Evolutionary conservation across 306 rosid species (phyloP), one percentile per base, ranked within the genome.

Genomic region (Cucumis hystrix): DNA sequence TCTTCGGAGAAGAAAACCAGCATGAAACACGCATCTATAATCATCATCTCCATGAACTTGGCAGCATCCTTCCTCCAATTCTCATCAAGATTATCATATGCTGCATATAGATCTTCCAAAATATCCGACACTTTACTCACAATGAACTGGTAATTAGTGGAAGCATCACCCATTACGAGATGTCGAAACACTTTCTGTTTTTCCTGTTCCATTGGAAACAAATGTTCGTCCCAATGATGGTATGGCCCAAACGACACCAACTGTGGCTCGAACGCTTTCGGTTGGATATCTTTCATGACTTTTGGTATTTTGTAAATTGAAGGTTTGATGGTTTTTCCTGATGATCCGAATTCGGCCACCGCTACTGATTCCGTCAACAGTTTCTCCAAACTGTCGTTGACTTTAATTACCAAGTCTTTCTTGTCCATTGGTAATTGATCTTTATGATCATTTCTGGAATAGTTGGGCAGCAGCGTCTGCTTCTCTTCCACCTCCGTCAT

Each of bases 11-110:
- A 0, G 40, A 88, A 74, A 76, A 82, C 87, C 51, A 86, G 72
- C 83, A 88, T 68, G 79, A 90, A 90, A 84, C 89, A 86, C 1
- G 88, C 96, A 82, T 90, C 96, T 41, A 88, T 35, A 64, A 86
- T 82, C 86, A 86, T 85, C 23, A 88, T 9, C 55, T 79, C 64
- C 71, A 85, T 17, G 79, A 88, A 88, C 12, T 61, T 63, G 1
- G 25, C 25, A 23, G 25, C 25, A 2, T 78, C 11, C 61, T 1
- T 75, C 86, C 25, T 0, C 25, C 87, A 83, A 14, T 28, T 14
- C 60, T 40, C 28, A 11, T 82, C 88, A 4, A 90, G 85, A 47
- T 82, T 69, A n/a, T 70, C 80, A 6, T 85, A 86, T 0, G 88
- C 81, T 43, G 78, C 79, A 51, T 33, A 78, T 78, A 90, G 76